A percentile compares a stretch with the other conserved stretches of the same genome.
These are phyloP conservation scores for Royoungia palumana DNA, from an alignment of 768 basidiomycete species.

Conservation along the genomic window DNA sequence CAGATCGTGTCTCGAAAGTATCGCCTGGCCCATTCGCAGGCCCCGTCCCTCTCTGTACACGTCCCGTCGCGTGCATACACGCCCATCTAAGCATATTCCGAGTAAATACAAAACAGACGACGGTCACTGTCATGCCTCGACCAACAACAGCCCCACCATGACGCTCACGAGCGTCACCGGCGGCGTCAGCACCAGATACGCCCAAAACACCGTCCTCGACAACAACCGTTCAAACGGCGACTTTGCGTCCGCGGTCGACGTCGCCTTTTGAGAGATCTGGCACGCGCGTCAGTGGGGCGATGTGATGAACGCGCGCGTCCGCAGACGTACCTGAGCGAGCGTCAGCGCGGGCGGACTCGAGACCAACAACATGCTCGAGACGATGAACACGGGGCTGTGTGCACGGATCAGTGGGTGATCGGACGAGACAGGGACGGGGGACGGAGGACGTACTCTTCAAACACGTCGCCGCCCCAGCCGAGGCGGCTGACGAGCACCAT, in stretches of 20 bases:
- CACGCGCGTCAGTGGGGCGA: background rate
- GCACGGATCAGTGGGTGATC: background rate
- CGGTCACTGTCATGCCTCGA: constrained; percentile 55
- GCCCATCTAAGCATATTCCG: background rate
- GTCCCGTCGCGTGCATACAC: too few species aligned
- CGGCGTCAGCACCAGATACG: constrained; percentile 85
- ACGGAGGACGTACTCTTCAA: constrained; percentile 60
- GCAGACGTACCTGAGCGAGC: constrained; percentile 48
- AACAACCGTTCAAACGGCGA: constrained; percentile 79
- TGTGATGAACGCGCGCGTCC: constrained; percentile 18
- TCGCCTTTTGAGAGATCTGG: constrained; percentile 23
- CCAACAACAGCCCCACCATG: constrained; percentile 64
- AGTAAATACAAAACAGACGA: background rate
- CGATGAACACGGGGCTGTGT: constrained; percentile 78
- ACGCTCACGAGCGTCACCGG: constrained; percentile 78
- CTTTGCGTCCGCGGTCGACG: background rate
- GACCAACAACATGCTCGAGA: constrained; percentile 79
- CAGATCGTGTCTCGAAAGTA: too few species aligned
- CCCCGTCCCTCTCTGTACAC: too few species aligned
- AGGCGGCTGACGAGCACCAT: constrained; percentile 62
- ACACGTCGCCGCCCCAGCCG: constrained; percentile 40
- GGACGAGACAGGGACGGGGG: constrained; percentile 2
- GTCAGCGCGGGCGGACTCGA: constrained; percentile 79
- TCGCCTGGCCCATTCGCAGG: too few species aligned
- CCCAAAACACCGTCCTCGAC: constrained; percentile 89